phyloP scores from a whole-genome alignment of 2,329 filamentous ascomycete genomes.

The Bipolaris oryzae region DNA sequence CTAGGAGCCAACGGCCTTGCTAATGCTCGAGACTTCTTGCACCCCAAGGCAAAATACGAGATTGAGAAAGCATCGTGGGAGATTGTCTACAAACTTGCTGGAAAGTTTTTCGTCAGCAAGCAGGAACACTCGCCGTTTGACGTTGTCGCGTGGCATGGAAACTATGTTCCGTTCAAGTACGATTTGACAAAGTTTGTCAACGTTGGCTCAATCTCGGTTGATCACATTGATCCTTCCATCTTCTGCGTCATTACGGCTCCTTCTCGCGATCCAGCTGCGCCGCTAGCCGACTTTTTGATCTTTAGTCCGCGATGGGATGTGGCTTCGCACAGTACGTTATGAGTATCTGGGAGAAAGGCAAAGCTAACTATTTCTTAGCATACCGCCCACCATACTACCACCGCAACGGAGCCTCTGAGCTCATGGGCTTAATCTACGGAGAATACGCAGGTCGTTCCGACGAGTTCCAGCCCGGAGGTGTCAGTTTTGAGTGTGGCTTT shows the following conservation, averaged over 20 bases:
- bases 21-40: slow-evolving; percentile 68
- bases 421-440: slow-evolving; percentile 68
- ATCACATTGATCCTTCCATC: slow-evolving; percentile 80
- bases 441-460: slow-evolving; percentile 59
- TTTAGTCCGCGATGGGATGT: slow-evolving; percentile 70
- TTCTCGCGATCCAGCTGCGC: slow-evolving; percentile 63
- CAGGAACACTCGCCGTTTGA: slow-evolving; percentile 78
- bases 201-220: slow-evolving; percentile 73
- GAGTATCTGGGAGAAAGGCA: not conserved
- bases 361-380: slow-evolving; percentile 11
- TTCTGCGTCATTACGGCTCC: slow-evolving; percentile 70
- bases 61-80: slow-evolving; percentile 52
- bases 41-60: slow-evolving; percentile 71
- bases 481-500: slow-evolving; percentile 72
- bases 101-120: slow-evolving; percentile 67
- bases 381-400: slow-evolving; percentile 64
- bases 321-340: slow-evolving; percentile 54
- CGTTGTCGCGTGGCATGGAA: slow-evolving; percentile 80
- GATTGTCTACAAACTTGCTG: slow-evolving; percentile 62
- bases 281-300: slow-evolving; percentile 69
- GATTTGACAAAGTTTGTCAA: slow-evolving; percentile 78
- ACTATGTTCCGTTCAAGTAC: slow-evolving; percentile 78
- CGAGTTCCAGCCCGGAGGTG: slow-evolving; percentile 66
- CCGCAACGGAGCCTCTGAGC: slow-evolving; percentile 69
- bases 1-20: slow-evolving; percentile 50